Base-by-base conservation (phyloP, 106 monocot species). In the Agapanthus africanus region DNA sequence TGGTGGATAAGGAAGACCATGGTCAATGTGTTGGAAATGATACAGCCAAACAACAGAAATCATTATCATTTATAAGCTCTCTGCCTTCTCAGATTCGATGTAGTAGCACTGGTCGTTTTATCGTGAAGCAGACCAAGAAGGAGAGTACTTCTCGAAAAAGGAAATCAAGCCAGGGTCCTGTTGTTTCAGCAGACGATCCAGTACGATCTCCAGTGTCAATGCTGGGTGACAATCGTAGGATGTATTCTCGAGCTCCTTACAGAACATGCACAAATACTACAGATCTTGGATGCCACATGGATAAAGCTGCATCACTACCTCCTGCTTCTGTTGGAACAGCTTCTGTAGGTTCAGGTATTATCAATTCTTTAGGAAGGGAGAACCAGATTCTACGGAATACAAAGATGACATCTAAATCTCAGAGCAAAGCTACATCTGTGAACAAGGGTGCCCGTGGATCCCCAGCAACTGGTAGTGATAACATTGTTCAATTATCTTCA, bases 111-210 rank as follows among this genome's bases (percentile, higher is more conserved):
- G 26, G 33, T 21, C 31, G n/a, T 8, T 54, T 51, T 5, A n/a
- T 36, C 39, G 52, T 32, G 21, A 79, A 74, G 54, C 19, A 11
- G 32, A 30, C 36, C 27, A 71, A 52, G 66, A 72, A 67, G 57
- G 66, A 37, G 2, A 30, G 22, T 51, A 10, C 60, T 68, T 41
- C 67, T 61, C 41, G 39, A 37, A 79, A 68, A 71, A 75, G 75
- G 35, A 80, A 75, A 69, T 46, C 54, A 19, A 39, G 36, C 0
- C 63, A 59, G 6, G 28, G 31, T 15, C 16, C 37, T 52, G n/a
- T 70, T 19, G 63, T 54, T 70, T 63, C 62, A 22, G n/a, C 54
- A 63, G 39, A 11, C 21, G 1, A 25, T 36, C 47, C 68, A 76
- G 34, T n/a, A 16, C 27, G 28, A 37, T 63, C 30, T 56, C 35